Conservation (phyloP, 176 grass and related monocot genomes). For the Oryza glaberrima region DNA sequence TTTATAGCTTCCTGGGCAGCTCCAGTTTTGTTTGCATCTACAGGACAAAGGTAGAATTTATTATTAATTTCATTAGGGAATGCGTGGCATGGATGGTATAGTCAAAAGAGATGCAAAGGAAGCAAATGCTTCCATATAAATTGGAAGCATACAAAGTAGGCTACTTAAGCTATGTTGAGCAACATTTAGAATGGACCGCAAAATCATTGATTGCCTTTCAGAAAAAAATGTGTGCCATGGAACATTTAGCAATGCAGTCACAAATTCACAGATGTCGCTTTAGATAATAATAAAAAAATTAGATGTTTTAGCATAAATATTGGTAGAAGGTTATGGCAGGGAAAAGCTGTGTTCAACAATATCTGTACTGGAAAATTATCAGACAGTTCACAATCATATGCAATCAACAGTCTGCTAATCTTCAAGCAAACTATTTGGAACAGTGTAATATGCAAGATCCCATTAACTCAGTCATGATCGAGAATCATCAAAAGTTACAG, state of each 20-base stretch:
- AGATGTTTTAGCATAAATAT: background rate
- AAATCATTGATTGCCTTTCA: background rate
- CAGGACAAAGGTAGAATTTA: slow-evolving; percentile 3
- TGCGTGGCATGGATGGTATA: background rate
- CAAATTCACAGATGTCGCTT: background rate
- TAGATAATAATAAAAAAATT: background rate
- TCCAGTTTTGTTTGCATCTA: slow-evolving; percentile 89
- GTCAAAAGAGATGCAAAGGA: background rate
- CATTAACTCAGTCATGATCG: background rate
- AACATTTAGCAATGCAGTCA: background rate
- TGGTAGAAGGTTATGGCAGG: background rate
- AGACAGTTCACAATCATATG: background rate
- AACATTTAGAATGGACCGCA: background rate
- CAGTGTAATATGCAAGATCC: background rate
- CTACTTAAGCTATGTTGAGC: background rate
- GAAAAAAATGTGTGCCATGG: background rate
- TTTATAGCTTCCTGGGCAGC: slow-evolving; percentile 79
- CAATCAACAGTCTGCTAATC: background rate
- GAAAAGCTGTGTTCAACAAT: background rate
- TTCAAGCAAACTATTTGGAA: background rate
- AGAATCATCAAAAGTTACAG: background rate
- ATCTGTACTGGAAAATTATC: background rate
- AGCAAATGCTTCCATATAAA: background rate
- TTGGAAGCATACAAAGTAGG: too few relatives aligned
- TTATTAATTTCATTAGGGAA: background rate